Evolutionary conservation across 805 yeast species (phyloP).

Genomic region (Jamesozyma piceae): DNA sequence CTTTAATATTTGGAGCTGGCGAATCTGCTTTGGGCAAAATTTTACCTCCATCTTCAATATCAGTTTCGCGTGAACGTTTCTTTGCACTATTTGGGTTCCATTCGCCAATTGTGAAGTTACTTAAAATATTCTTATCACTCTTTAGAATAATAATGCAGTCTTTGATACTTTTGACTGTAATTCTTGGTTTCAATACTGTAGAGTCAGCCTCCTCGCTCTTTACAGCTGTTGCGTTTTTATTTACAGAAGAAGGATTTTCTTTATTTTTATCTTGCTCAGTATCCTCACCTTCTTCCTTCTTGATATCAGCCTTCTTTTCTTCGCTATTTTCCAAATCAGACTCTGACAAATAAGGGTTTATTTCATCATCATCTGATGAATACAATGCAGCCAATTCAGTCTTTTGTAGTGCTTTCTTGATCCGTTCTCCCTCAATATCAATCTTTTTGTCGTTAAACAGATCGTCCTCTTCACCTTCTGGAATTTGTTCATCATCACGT

Average conservation of each 20-base stretch:
- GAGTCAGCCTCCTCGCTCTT: slow-evolving; percentile 6
- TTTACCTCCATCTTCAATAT: neutral
- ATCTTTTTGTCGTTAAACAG: slow-evolving; percentile 66
- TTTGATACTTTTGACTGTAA: slow-evolving; percentile 38
- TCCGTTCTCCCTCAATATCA: slow-evolving; percentile 83
- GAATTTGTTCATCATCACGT: slow-evolving; percentile 50
- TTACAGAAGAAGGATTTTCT: slow-evolving; percentile 19
- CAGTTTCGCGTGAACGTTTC: slow-evolving; percentile 27
- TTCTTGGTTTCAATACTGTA: slow-evolving; percentile 23
- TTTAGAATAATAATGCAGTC: slow-evolving; percentile 52
- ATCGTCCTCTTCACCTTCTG: slow-evolving; percentile 63
- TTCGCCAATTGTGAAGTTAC: slow-evolving; percentile 65
- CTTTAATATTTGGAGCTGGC: slow-evolving; percentile 3
- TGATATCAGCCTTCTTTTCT: slow-evolving; percentile 31
- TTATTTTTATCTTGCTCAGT: slow-evolving; percentile 30
- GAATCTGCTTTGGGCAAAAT: neutral
- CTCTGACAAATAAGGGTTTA: slow-evolving; percentile 71
- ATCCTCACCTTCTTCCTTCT: slow-evolving; percentile 33
- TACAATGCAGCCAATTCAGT: slow-evolving; percentile 68
- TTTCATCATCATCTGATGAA: slow-evolving; percentile 82
- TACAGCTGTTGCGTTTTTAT: slow-evolving; percentile 12
- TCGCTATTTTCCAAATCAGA: slow-evolving; percentile 54
- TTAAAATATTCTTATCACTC: slow-evolving; percentile 51
- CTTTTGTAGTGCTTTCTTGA: slow-evolving; percentile 73
- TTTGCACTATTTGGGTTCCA: slow-evolving; percentile 62